Evolutionary conservation across 164 flowering plant species (phyloP), one percentile per base, ranked within the genome.

Genomic region (Annona squamosa): DNA sequence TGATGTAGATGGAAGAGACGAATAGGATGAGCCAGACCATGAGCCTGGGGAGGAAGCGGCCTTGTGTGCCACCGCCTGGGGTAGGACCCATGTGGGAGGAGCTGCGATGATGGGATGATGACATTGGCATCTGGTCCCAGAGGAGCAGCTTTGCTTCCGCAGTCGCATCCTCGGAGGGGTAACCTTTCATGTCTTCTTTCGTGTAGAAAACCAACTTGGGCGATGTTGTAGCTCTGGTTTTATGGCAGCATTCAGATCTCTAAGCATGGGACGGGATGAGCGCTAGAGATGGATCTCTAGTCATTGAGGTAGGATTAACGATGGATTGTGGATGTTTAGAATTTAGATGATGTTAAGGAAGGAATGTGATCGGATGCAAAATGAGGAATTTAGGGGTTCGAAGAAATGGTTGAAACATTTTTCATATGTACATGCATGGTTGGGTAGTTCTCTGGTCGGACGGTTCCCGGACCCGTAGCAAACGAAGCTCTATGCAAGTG

Each of bases 1-100:
- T 80, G 18, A 89, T 71, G 72, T 90, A 94, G 37, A 96, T 85
- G 69, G 84, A 77, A 16, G 90, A 86, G 71, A 89, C 81, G 77
- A 85, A 80, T 72, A 89, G 79, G 81, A 92, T 84, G 18, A 89
- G 80, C 78, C 81, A 88, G 19, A 87, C 69, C 84, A 94, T 73
- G 26, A 92, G 84, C 77, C 81, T 88, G 3, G 91, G 46, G 46
- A 66, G 44, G 86, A 71, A 83, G 90, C 74, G 18, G 90, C 83
- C 76, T 81, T 88, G 4, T 89, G 65, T 3, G 59, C 9, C 59
- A 16, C 9, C 59, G 2, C 66, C 41, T 18, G 66, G 66, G 68
- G 37, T n/a, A 26, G 65, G 65, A 17, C 19, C 37, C 26, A 13
- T 16, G 1, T 42, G 12, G 12, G 68, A 6, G 17, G 37, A 16